These are phyloP conservation scores for Chondrus crispus DNA, from an alignment of 23 red algal genomes.

Conservation along the genomic window DNA sequence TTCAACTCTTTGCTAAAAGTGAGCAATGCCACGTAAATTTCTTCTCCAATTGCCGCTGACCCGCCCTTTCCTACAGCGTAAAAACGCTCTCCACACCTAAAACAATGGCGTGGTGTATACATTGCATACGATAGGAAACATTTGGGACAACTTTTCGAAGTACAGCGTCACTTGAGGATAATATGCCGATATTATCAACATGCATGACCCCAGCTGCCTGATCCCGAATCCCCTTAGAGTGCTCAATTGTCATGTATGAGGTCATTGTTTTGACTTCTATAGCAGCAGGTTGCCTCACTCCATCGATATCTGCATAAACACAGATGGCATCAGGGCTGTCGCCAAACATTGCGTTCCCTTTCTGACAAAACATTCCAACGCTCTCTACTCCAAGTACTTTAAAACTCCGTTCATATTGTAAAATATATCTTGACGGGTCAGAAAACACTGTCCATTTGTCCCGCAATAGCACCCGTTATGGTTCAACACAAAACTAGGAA, in stretches of 20 bases:
- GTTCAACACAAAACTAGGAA: neutral
- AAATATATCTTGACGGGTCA: no score
- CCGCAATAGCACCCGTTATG: no score
- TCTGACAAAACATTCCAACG: no score
- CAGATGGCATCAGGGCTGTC: no score
- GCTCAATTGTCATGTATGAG: neutral
- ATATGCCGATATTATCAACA: neutral
- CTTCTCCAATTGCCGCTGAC: neutral
- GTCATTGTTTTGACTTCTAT: neutral
- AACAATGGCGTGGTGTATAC: neutral
- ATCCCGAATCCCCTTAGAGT: neutral
- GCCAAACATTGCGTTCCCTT: no score
- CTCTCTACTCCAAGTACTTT: no score
- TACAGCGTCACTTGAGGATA: neutral
- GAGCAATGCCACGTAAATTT: no score
- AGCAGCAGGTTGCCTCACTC: no score
- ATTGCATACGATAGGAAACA: neutral
- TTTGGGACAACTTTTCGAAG: neutral
- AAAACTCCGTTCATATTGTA: no score
- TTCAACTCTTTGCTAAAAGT: no score
- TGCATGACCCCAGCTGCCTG: neutral
- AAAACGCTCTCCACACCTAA: neutral
- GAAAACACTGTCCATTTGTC: no score
- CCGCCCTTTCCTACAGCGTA: conserved; percentile 7
- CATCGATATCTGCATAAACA: no score